Conservation (phyloP, 2,329 filamentous ascomycete species). For the Microcera coccophila region DNA sequence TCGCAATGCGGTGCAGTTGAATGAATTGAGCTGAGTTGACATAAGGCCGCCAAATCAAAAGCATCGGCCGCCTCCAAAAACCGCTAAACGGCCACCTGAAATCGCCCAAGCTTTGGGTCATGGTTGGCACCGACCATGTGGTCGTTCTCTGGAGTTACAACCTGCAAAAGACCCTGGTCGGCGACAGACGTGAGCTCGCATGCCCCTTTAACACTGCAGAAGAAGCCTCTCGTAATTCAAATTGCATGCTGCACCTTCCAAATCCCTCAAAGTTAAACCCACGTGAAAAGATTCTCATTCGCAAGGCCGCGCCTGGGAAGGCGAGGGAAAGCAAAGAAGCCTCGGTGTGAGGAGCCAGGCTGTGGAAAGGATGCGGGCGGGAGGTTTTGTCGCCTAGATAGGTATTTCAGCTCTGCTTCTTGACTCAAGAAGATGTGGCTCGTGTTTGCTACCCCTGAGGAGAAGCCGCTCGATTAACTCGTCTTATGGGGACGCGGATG, state of each 20-base stretch:
- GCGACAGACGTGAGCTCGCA: conserved; percentile 24
- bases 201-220: conserved; percentile 29
- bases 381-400: too few species aligned
- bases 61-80: conserved; percentile 20
- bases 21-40: too few species aligned
- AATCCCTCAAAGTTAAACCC: conserved; percentile 10
- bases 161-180: conserved; percentile 20
- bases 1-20: too few species aligned
- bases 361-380: too few species aligned
- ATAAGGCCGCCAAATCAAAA: conserved; percentile 9
- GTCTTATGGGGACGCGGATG: not conserved
- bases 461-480: not conserved
- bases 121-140: conserved; percentile 27
- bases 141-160: conserved; percentile 19
- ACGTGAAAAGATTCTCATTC: not conserved
- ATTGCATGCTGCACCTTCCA: conserved; percentile 23
- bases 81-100: conserved; percentile 14
- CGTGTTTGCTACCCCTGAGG: not conserved
- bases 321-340: too few species aligned
- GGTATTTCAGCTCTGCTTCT: too few species aligned
- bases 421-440: not conserved
- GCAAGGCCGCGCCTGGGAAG: too few species aligned
- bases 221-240: conserved; percentile 17
- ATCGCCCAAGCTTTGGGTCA: conserved; percentile 16
- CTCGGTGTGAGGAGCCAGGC: too few species aligned